Evolutionary conservation across 2,329 filamentous ascomycete genomes (phyloP).

Genomic region (Colletotrichum magnum): DNA sequence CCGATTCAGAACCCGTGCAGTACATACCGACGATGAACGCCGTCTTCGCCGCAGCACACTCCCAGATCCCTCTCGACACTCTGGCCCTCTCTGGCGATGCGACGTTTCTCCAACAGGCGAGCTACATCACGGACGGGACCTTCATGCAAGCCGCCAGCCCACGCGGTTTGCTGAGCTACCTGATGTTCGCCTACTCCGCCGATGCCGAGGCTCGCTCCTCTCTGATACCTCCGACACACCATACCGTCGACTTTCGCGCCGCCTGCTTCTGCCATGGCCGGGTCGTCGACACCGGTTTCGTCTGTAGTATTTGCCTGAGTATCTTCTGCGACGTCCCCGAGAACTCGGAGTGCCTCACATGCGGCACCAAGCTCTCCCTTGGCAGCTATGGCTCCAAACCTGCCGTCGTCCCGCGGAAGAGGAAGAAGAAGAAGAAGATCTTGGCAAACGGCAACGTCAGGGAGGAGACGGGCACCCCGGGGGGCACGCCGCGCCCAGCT

Average conservation of each 20-base stretch:
- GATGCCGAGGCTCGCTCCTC: constrained; percentile 68
- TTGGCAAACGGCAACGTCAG: constrained; percentile 61
- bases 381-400: constrained; percentile 83
- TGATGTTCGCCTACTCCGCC: constrained; percentile 95
- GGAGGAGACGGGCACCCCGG: constrained; percentile 72
- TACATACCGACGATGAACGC: constrained; percentile 99
- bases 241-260: constrained; percentile 95
- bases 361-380: constrained; percentile 83
- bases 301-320: constrained; percentile 95
- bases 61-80: constrained; percentile 92
- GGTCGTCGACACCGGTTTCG: constrained; percentile 92
- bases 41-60: constrained; percentile 93
- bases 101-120: constrained; percentile 93
- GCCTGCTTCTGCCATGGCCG: constrained; percentile 96
- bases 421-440: constrained; percentile 82
- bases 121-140: constrained; percentile 72
- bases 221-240: constrained; percentile 83
- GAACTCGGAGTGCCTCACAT: constrained; percentile 83
- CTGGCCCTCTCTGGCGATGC: constrained; percentile 87
- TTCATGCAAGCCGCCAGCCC: constrained; percentile 70
- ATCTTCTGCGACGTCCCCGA: constrained; percentile 83
- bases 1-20: constrained; percentile 85
- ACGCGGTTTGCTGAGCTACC: constrained; percentile 86
- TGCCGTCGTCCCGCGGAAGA: constrained; percentile 79
- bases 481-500: constrained; percentile 70